Base-by-base conservation (phyloP, 208 protist species). In the Wallacemonas sp. region DNA sequence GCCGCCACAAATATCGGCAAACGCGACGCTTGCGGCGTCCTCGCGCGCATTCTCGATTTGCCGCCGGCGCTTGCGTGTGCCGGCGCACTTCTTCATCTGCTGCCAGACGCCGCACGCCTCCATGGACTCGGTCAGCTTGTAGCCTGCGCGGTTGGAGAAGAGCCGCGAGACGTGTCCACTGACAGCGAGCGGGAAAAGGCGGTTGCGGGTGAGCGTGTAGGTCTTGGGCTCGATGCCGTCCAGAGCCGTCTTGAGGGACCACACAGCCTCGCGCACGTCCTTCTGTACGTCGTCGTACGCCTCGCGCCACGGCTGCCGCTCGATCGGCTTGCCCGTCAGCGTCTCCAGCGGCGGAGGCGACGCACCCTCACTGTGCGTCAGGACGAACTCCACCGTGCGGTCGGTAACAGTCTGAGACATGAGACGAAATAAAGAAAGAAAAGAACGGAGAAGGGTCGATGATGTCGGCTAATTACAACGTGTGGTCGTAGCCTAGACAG, bases 41-140 rank as follows among this genome's bases (percentile, higher is more conserved):
- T 39, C 46, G 16, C 52, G 4, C 29, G 33, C 25, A 7, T 16
- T 22, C 18, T 59, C 52, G 4, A 14, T 5, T 39, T 59, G 31
- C 7, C 52, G 52, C 7, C 52, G 52, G 3, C 68, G 67, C 48
- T 81, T 79, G 25, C 65, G 55, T 10, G 52, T 38, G 33, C 70
- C 26, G 26, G 59, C 23, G 12, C 4, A 28, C 45, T 73, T 77
- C 36, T 65, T 67, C 29, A 57, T 32, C 20, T 86, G 78, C 72
- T 82, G 54, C 85, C 85, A 93, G 39, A 92, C 77, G 14, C 76
- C 81, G 0, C 77, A 77, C 0, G 86, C 81, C 61, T 96, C 86
- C 86, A 96, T 88, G 31, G 84, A 73, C 70, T 95, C 81, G n/a
- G 84, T 70, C 66, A 97, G 88, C 68, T 97, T 97, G 78, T 93